phyloP scores from a whole-genome alignment of 495 filamentous ascomycete species.

The Neurospora sp. region DNA sequence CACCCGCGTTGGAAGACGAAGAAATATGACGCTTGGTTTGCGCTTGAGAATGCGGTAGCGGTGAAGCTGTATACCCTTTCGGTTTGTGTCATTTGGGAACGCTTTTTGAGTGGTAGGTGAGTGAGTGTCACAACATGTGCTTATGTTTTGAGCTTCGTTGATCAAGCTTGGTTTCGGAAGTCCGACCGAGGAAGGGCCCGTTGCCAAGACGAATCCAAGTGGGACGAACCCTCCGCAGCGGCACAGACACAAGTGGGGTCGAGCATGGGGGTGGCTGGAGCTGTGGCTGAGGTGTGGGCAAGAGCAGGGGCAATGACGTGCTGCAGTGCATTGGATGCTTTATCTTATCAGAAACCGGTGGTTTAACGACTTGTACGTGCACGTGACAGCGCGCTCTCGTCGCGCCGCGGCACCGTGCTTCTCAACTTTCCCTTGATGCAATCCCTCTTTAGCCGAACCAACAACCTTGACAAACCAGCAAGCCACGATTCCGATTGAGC shows the following conservation, averaged over 20 bases:
- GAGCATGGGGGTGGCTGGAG: background rate
- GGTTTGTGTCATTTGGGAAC: background rate
- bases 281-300: background rate
- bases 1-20: background rate
- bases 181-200: background rate
- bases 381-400: conserved; percentile 15
- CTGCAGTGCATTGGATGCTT: background rate
- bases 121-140: background rate
- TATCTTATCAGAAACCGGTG: background rate
- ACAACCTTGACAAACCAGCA: background rate
- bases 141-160: background rate
- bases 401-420: conserved; percentile 7
- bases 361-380: background rate
- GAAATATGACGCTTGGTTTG: no score
- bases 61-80: background rate
- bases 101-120: background rate
- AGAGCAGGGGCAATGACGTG: background rate
- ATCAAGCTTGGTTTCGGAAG: background rate
- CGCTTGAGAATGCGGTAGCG: background rate
- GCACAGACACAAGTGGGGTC: background rate
- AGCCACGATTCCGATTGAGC: background rate
- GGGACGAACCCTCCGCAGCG: background rate
- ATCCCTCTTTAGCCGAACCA: background rate
- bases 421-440: background rate
- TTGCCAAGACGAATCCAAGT: background rate